phyloP scores from a whole-genome alignment of 371 early-diverging fungal genomes.

The Dichotomocladium elegans region DNA sequence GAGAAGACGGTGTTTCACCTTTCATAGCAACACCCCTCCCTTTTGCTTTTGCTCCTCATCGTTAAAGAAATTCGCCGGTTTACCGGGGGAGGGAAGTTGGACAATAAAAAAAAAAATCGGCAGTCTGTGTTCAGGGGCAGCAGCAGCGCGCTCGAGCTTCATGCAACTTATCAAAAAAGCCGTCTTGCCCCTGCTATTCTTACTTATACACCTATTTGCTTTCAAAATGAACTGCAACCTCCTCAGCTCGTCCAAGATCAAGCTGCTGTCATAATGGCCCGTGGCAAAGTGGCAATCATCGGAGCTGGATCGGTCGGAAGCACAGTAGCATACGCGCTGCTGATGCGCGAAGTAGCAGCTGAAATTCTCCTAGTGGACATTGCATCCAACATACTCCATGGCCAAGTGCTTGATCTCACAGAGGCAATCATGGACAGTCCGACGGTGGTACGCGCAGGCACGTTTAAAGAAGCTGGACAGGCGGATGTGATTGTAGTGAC shows the following conservation, averaged over 20 bases:
- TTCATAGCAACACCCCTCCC: too few relatives aligned
- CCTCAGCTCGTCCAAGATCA: too few relatives aligned
- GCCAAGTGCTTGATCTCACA: conserved; percentile 71
- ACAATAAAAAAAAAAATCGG: too few relatives aligned
- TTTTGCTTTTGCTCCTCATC: too few relatives aligned
- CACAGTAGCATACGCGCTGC: conserved; percentile 63
- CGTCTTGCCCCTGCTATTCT: too few relatives aligned
- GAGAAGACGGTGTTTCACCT: too few relatives aligned
- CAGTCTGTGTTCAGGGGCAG: too few relatives aligned
- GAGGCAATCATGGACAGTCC: conserved; percentile 62
- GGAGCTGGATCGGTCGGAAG: conserved; percentile 75
- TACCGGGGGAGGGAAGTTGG: too few relatives aligned
- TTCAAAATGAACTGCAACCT: too few relatives aligned
- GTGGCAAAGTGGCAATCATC: conserved; percentile 49
- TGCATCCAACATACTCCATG: conserved; percentile 52
- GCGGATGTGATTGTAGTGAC: conserved; percentile 20
- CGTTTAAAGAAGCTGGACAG: conserved; percentile 55
- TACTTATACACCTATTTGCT: too few relatives aligned
- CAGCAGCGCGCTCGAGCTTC: too few relatives aligned
- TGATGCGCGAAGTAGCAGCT: conserved; percentile 50
- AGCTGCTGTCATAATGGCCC: conserved; percentile 3
- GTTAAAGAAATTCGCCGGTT: too few relatives aligned
- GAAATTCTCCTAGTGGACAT: conserved; percentile 71
- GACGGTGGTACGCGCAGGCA: conserved; percentile 51
- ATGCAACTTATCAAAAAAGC: neutral